Base-by-base conservation (phyloP, 345 rosid genomes). In the Hypericum androsaemum region DNA sequence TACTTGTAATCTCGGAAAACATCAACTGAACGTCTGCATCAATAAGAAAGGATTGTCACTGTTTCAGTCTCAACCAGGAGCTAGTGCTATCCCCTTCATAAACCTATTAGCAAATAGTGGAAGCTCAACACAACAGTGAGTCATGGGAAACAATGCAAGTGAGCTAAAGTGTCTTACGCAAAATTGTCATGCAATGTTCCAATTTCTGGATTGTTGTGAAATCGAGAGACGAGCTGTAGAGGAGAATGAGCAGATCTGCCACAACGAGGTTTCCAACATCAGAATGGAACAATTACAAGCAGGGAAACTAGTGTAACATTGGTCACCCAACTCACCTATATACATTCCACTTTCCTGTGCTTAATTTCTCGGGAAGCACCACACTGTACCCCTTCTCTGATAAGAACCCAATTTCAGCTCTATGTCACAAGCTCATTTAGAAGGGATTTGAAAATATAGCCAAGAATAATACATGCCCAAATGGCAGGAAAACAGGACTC, bases 111-210 rank as follows among this genome's bases (percentile, higher is more conserved):
- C n/a, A n/a, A n/a, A n/a, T n/a, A n/a, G n/a, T n/a, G n/a, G n/a
- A n/a, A n/a, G n/a, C n/a, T n/a, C n/a, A 22, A 22, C 4, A 4
- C 32, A 22, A 22, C 32, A 22, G 32, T 22, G 4, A 22, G 4
- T 22, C 32, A 22, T 22, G 32, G 32, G 32, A 22, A 22, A 22
- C 32, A 54, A 41, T 43, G 41, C 42, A 45, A 51, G 36, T 5
- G 72, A 68, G 32, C 32, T 35, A 46, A 3, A 12, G 53, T 60
- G 38, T 39, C 88, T 74, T 71, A 88, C 98, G 69, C 88, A 73
- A 88, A 92, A 75, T 92, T 92, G 58, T 88, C 98, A 43, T 88
- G 95, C 69, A 85, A 58, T 56, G 98, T 92, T 53, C 82, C 84
- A 56, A 92, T 78, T 47, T 85, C 82, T 42, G 98, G 98, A 76